Percentiles rank a stretch among this genome's conserved stretches.
These are phyloP conservation scores for Neotropicomus parvogracilis DNA, from an alignment of 1,284 basidiomycete species.

Conservation along the genomic window DNA sequence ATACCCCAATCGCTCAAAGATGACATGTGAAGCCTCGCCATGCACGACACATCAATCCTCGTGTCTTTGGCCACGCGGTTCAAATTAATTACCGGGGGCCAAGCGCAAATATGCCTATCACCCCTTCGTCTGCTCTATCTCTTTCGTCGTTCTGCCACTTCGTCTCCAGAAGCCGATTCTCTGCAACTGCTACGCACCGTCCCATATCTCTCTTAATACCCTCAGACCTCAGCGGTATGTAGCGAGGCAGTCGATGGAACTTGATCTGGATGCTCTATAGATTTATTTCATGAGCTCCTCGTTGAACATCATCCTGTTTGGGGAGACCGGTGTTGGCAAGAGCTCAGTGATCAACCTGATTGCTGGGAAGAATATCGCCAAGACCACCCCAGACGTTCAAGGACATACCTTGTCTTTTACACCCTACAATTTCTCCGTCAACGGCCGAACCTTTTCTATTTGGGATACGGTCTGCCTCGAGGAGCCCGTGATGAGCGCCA, in stretches of 20 bases:
- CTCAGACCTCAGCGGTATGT: constrained; percentile 11
- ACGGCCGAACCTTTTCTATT: constrained; percentile 19
- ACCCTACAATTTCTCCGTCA: constrained; percentile 24
- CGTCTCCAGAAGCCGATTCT: neutral
- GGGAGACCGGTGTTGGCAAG: too few relatives aligned
- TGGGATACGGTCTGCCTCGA: constrained; percentile 43
- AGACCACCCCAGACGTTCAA: constrained; percentile 24
- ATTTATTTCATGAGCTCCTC: constrained; percentile 20
- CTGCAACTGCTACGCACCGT: neutral
- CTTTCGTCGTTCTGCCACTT: neutral
- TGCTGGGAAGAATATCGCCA: constrained; percentile 24
- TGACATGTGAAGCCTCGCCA: constrained; percentile 6
- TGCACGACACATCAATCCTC: constrained; percentile 17
- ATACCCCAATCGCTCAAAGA: neutral
- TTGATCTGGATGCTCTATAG: constrained; percentile 21
- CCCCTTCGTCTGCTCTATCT: neutral
- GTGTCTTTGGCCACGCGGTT: constrained; percentile 17
- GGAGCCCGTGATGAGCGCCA: constrained; percentile 30
- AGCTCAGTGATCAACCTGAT: too few relatives aligned
- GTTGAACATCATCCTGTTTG: too few relatives aligned
- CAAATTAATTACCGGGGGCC: constrained; percentile 27
- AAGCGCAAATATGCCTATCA: constrained; percentile 20
- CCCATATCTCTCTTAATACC: neutral
- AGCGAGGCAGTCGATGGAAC: constrained; percentile 1
- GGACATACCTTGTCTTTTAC: constrained; percentile 32